These are phyloP conservation scores for Tolypocladium cylindrosporum DNA, from an alignment of 2,329 filamentous ascomycete species.

Conservation along the genomic window DNA sequence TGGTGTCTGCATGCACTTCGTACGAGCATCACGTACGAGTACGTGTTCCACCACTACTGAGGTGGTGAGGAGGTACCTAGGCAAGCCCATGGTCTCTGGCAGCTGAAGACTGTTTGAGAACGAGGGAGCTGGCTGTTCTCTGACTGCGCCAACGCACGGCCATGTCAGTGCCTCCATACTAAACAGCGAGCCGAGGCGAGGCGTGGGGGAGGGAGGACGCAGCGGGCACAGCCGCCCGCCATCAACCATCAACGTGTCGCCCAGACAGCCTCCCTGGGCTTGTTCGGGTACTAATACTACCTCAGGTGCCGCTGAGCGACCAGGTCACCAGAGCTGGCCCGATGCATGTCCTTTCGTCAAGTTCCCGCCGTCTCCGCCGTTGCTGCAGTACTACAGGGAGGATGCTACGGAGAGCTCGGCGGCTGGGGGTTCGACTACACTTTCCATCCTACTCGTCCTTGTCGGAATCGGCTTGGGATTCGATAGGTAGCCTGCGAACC, in stretches of 20 bases:
- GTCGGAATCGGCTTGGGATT: no score
- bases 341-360: background rate
- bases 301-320: background rate
- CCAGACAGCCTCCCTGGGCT: background rate
- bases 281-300: background rate
- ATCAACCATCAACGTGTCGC: background rate
- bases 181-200: background rate
- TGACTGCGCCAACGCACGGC: background rate
- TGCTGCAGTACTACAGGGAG: background rate
- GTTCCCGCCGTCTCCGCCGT: background rate
- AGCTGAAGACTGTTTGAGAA: background rate
- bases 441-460: no score
- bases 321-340: background rate
- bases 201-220: background rate
- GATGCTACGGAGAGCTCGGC: no score
- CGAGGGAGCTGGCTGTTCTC: background rate
- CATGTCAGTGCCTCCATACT: background rate
- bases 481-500: no score
- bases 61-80: background rate
- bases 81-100: background rate
- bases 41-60: background rate
- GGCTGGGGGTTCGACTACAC: no score
- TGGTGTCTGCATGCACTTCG: background rate
- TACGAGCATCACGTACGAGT: background rate
- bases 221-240: background rate